Base-by-base conservation (phyloP, 345 rosid genomes). In the Aethionema arabicum region DNA sequence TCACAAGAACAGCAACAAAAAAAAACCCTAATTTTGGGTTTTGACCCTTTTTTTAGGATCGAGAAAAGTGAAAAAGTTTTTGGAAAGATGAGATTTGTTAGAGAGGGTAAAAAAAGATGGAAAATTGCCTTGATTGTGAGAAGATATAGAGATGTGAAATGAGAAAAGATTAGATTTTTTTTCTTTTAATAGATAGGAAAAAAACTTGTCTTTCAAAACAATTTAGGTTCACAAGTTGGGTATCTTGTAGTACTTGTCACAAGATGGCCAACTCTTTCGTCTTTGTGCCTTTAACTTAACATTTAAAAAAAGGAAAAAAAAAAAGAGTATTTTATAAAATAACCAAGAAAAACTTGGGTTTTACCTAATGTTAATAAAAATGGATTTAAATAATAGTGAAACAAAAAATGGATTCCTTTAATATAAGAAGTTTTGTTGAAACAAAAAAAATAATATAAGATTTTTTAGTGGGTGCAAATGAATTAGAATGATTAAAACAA, bases 101-200 rank as follows among this genome's bases (percentile, higher is more conserved):
- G 43, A 14, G 53, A 42, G 69, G 60, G 57, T 60, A 33, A 63
- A 31, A 63, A 31, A 58, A 57, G 27, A 57, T 57, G 60, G 56
- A 64, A 71, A 64, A 60, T 51, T 71, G 70, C 75, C 66, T 57
- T 58, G 27, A 64, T 63, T 54, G 51, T 70, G 69, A 70, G 56
- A 42, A 58, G 66, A 57, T 48, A 39, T 44, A 42, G 58, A 54
- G 38, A 59, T 11, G 36, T 69, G n/a, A 52, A 65, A 21, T 21
- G 27, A 65, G 50, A 71, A 64, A 64, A 51, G 63, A 50, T 63
- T 7, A 5, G 35, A 6, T n/a, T 51, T 42, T 49, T 60, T 36
- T 11, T 35, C 10, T 40, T 51, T 35, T 40, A 54, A 37, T 39
- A 33, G 51, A 61, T 27, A 40, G 57, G 27, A 21, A 21, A 65